Evolutionary conservation across 2,329 filamentous ascomycete species (phyloP), one percentile per base, ranked within the genome.

Genomic region (Ilyonectria robusta): DNA sequence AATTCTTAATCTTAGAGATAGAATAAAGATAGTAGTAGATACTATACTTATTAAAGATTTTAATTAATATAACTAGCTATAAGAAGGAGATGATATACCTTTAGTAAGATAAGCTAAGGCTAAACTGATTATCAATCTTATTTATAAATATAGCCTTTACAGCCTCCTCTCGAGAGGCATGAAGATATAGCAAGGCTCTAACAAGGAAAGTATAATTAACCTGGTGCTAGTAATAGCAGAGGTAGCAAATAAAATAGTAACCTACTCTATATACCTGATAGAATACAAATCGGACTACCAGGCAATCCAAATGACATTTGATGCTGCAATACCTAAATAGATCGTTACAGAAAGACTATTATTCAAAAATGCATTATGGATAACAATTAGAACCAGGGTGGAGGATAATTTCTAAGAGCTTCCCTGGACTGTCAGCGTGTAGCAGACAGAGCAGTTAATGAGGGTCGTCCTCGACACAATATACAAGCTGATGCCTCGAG

Each of bases 401-500:
- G 23, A 23, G 23, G 23, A 23, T 4, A 23, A 23, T 23, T 3
- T 23, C 23, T 3, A 23, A 23, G 23, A 23, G 23, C 23, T 23
- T 23, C 23, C 23, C 23, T 23, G 23, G 23, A 4, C 33, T 35
- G 33, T 35, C 3, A 5, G 33, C 33, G 33, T 35, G 33, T 5
- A 35, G 33, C 5, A 35, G 33, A 35, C 5, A 9, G 33, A 35
- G 1, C 33, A 35, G 46, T 23, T 23, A 66, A 66, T 21, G 37
- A 66, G 42, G 60, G 60, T 44, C 61, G 54, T 35, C 33, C 33
- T 35, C 23, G 44, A 59, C 3, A 54, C 53, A 4, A 64, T 76
- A 75, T 68, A 67, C 69, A 70, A 23, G 69, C 62, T 76, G 64
- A 77, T 72, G 68, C 60, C 6, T 59, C 65, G 6, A 66, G 23